Evolutionary conservation across 169 alveolate species (phyloP), one percentile per base, ranked within the genome.

Genomic region (Eimeria zaria): DNA sequence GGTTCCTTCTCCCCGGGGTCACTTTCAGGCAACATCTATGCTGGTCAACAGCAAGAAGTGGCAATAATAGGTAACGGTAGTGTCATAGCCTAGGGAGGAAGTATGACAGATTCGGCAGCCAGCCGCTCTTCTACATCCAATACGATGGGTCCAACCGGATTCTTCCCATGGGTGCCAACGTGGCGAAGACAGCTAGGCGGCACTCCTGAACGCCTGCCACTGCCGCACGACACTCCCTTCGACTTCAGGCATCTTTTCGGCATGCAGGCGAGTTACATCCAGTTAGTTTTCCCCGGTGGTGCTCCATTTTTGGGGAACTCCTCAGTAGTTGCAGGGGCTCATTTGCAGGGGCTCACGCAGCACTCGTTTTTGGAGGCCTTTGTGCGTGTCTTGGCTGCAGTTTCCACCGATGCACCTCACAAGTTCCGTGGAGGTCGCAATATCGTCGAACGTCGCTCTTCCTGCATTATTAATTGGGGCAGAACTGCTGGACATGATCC

Each of bases 191-290:
- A 83, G 91, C 55, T 11, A n/a, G 91, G 18, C 0, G 76, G 33
- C 51, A 74, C 16, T 36, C 91, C 91, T 7, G 91, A 83, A 33
- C 91, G 91, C 73, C 55, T 53, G 2, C 2, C 51, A 4, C 24
- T 83, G 91, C 91, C 76, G 1, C 74, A 9, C 27, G 58, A 83
- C 41, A 27, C 0, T 11, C 48, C 51, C 22, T 33, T 83, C 55
- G 91, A 83, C 76, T 83, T 83, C 39, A 83, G 91, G 76, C 74
- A 22, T 0, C 91, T 83, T 36, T 83, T 83, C 74, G 91, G 91
- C 62, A 30, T 83, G 73, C 69, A 83, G 73, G 91, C 12, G 58
- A 36, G 91, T 39, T 41, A 4, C 27, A 80, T n/a, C 24, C 44
- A 22, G 33, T 6, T 27, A 11, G 14, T 22, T 9, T 14, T 48